Percentiles rank a stretch among this genome's conserved stretches.
These are phyloP conservation scores for Tetradesmus lagerheimii DNA, from an alignment of 139 green algal species.

Conservation along the genomic window DNA sequence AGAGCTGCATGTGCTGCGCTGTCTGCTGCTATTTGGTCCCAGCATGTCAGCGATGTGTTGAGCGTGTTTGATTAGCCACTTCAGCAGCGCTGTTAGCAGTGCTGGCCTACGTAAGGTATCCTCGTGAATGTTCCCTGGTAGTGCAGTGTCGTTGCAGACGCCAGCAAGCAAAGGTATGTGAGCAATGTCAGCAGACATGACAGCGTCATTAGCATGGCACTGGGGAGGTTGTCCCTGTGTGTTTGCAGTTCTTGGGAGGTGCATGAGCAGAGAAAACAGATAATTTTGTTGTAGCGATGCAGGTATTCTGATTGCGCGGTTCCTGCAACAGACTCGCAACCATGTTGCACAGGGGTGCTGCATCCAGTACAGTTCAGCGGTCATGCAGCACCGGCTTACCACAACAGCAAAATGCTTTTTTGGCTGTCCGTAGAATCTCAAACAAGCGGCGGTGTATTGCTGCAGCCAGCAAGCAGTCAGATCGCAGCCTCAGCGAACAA, in stretches of 20 bases:
- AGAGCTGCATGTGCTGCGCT: background rate
- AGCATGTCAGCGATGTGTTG: background rate
- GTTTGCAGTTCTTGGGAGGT: no score
- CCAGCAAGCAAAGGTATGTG: background rate
- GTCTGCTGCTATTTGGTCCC: background rate
- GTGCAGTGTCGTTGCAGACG: no score
- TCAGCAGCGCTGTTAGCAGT: no score
- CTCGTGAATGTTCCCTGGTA: no score
- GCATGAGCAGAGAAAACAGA: background rate
- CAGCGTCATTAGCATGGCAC: background rate
- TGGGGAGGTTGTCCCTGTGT: no score
- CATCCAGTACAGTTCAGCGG: background rate
- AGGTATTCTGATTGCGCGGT: background rate
- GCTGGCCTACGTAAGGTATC: no score
- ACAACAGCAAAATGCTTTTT: background rate
- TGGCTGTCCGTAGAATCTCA: background rate
- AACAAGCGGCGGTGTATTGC: background rate
- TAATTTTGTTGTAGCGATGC: background rate
- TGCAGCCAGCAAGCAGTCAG: background rate
- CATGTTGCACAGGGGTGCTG: slow-evolving; percentile 4
- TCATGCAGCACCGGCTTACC: background rate
- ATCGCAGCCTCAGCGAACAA: background rate
- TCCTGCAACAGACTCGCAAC: background rate
- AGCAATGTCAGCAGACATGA: background rate
- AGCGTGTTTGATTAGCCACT: no score